Base-by-base conservation (phyloP, 495 filamentous ascomycete genomes). In the Aspergillus wentii region DNA sequence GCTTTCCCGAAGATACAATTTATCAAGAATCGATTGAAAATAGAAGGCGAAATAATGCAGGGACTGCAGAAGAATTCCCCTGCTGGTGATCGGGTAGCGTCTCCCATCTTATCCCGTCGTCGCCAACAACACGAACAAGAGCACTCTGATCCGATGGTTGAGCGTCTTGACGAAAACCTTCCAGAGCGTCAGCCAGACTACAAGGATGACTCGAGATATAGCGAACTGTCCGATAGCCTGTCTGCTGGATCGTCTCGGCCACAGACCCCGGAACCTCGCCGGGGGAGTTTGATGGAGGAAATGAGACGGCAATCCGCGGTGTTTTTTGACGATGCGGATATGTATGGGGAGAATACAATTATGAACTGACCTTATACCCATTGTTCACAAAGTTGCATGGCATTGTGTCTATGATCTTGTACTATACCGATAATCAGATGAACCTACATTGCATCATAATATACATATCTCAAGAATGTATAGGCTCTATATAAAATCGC, bases 1-100 rank as follows among this genome's bases (percentile, higher is more conserved):
- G 77, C 85, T 0, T 98, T 90, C 43, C 85, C 92, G 4, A 94
- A 94, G 57, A 68, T 97, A 20, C 82, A 89, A 47, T 97, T 97
- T 56, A 78, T 97, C 35, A 74, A 71, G 34, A 97, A 98, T 51
- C 64, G 92, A 16, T 74, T 95, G 31, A 85, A 83, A 43, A 76
- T 94, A 11, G 92, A 98, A 63, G 69, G 75, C 29, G 55, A 85
- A 14, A 84, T 95, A 46, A 83, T 94, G 57, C 61, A 74, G 44
- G 91, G 89, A 1, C 61, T 92, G 8, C 61, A 77, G 18, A 70
- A 78, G 49, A 78, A 67, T 43, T 66, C 56, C 10, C 15, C 46
- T 2, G 44, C 49, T 9, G 59, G 56, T 13, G 56, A 43, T 1
- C 53, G 54, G 14, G 46, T 47, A 6, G 27, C 49, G 8, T 56